Evolutionary conservation across 257 asterid species (phyloP).

Genomic region (Voacanga thouarsii): DNA sequence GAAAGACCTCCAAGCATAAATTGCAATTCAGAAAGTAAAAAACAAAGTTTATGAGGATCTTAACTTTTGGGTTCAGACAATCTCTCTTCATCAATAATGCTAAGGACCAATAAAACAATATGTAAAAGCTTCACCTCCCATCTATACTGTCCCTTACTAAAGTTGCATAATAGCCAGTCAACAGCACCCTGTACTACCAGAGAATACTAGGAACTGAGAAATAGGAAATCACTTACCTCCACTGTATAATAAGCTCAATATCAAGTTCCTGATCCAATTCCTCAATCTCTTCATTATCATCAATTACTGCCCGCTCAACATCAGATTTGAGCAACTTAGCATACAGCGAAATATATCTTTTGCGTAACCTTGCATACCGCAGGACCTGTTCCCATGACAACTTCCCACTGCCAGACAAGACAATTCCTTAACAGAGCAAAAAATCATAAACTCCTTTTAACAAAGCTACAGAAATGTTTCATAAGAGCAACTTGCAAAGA

Average conservation of each 20-base stretch:
- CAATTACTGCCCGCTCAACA: conserved; percentile 60
- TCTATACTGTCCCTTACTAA: not conserved
- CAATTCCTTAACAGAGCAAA: conserved; percentile 8
- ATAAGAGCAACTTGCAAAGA: not conserved
- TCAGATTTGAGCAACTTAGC: conserved; percentile 79
- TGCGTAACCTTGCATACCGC: conserved; percentile 67
- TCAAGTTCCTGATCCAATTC: conserved; percentile 89
- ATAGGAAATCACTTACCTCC: conserved; percentile 59
- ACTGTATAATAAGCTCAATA: conserved; percentile 79
- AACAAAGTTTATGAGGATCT: not conserved
- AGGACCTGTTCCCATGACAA: conserved; percentile 95
- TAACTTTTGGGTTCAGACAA: not conserved
- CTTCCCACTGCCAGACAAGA: conserved; percentile 63
- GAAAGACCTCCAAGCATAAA: not conserved
- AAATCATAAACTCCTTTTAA: not conserved
- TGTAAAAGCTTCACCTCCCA: conserved; percentile 3
- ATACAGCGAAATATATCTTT: conserved; percentile 77
- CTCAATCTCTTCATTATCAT: conserved; percentile 75
- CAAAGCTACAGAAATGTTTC: not conserved
- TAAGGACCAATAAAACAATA: not conserved
- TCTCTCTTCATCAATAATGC: not conserved
- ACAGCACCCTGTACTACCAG: not conserved
- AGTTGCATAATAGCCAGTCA: conserved; percentile 5
- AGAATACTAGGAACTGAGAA: conserved; percentile 1
- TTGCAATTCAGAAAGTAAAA: not conserved